A percentile compares a stretch with the other conserved stretches of the same genome.
phyloP scores from a whole-genome alignment of 2,329 filamentous ascomycete species.

The Bipolaris cookei region DNA sequence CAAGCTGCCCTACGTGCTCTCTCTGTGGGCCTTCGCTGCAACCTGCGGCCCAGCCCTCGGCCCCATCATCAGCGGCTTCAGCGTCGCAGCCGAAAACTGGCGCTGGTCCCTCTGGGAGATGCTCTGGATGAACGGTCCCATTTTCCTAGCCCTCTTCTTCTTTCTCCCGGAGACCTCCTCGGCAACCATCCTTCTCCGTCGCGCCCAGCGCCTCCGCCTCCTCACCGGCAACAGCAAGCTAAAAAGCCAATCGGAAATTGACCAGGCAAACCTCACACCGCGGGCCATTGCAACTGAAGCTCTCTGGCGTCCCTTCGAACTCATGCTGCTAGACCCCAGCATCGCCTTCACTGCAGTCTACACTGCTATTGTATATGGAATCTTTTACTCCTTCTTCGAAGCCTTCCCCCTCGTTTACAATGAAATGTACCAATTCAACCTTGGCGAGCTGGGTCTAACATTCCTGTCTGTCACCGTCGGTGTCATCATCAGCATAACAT shows the following conservation, averaged over 20 bases:
- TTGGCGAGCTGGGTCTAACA: constrained; percentile 78
- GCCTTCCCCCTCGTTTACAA: constrained; percentile 71
- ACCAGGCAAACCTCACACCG: constrained; percentile 55
- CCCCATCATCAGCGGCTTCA: constrained; percentile 73
- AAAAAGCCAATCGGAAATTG: constrained; percentile 80
- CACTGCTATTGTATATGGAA: constrained; percentile 79
- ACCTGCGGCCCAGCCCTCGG: constrained; percentile 69
- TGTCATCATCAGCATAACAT: constrained; percentile 68
- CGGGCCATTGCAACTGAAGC: constrained; percentile 58
- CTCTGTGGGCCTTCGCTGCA: constrained; percentile 54
- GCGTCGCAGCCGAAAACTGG: constrained; percentile 74
- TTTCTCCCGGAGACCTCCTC: constrained; percentile 89
- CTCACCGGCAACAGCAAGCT: constrained; percentile 68
- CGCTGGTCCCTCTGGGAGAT: constrained; percentile 88
- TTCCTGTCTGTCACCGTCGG: constrained; percentile 83
- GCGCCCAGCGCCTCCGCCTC: constrained; percentile 74
- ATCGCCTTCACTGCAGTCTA: constrained; percentile 84
- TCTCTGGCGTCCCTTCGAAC: constrained; percentile 77
- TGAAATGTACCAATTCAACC: constrained; percentile 76
- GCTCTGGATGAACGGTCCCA: constrained; percentile 73
- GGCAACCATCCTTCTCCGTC: constrained; percentile 73
- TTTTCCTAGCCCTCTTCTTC: constrained; percentile 80
- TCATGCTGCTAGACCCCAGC: constrained; percentile 82
- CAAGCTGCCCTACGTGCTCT: constrained; percentile 54
- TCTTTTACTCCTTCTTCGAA: constrained; percentile 78